Evolutionary conservation across 1,284 basidiomycete species (phyloP), one percentile per base, ranked within the genome.

Genomic region (Tylopilus sp.): DNA sequence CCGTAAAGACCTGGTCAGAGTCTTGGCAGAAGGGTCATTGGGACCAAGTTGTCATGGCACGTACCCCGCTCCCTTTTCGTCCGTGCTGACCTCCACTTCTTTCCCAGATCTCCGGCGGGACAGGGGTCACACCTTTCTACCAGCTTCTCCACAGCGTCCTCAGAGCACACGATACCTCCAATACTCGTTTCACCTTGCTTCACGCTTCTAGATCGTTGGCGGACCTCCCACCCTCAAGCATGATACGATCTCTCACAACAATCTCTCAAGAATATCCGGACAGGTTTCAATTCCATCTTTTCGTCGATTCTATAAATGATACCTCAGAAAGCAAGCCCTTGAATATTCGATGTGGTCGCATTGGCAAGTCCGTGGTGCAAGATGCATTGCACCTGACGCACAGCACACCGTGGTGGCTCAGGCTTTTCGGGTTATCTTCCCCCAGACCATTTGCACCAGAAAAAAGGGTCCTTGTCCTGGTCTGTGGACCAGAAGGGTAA

Each of bases 11-110:
- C 0, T 89, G 85, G 82, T 52, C 69, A n/a, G 42, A 5, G 0
- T 66, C 65, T n/a, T 86, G 81, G 78, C 71, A 76, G 44, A 74
- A 78, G 15, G 72, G 70, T 42, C 66, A 63, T 13, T 89, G 82
- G 81, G 89, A 92, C 59, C 82, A 92, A 53, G 70, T 93, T 44
- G 69, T 92, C 16, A 83, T 93, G 81, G 91, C 85, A 63, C 45
- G 78, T 61, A 18, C 31, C 33, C 26, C 38, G 41, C 18, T n/a
- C 19, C 18, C 25, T 31, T 28, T 9, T 48, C 23, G 15, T 25
- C 23, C 15, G 6, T 36, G 16, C 46, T 51, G n/a, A 55, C 41
- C 13, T 44, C 26, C 41, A 41, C 30, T 48, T 19, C 25, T 28
- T 16, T 25, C 19, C 36, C 52, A 92, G 89, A 82, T 92, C 45